Evolutionary conservation across 495 filamentous ascomycete species (phyloP), one percentile per base, ranked within the genome.

Genomic region (Rostrohypoxylon terebratum): DNA sequence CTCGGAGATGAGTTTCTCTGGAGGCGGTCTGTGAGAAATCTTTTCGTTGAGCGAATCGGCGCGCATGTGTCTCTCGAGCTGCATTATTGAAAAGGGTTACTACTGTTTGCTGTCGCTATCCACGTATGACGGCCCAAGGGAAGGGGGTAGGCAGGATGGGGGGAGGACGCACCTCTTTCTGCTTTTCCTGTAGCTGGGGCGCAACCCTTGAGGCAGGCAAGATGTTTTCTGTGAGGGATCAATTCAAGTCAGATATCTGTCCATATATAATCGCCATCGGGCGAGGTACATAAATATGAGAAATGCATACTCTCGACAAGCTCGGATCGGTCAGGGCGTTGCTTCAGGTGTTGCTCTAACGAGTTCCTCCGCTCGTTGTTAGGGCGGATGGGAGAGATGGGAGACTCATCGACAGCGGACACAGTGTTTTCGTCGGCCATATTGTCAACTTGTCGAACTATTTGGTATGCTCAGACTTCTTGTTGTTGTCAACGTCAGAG

Each of bases 41-140:
- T 92, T 93, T 74, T 94, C 92, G 78, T 97, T 94, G 40, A 97
- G 82, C 34, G 86, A 90, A 77, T 97, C 91, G 55, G 88, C 90
- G 18, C 91, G 88, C 94, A 97, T 96, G 75, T 94, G 89, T 74
- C 87, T 91, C 78, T 92, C 90, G 58, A 97, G 87, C 80, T 86
- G 57, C n/a, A 47, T 42, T 28, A 34, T 33, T n/a, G 31, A 20
- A 21, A 45, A 25, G 0, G 33, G 51, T 63, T 40, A 60, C 31
- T 51, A 33, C 1, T 54, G 0, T 33, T 9, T 28, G 20, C 11
- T 14, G 48, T 60, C 20, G 1, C 33, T 16, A 38, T 38, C 34
- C 9, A 11, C 11, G 1, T 0, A 9, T 38, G 34, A 38, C 11
- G 34, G 1, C 20, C 1, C 21, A 25, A 9, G 34, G 58, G 57